These are phyloP conservation scores for Lyophyllum atratum DNA, from an alignment of 768 basidiomycete species.

Conservation along the genomic window DNA sequence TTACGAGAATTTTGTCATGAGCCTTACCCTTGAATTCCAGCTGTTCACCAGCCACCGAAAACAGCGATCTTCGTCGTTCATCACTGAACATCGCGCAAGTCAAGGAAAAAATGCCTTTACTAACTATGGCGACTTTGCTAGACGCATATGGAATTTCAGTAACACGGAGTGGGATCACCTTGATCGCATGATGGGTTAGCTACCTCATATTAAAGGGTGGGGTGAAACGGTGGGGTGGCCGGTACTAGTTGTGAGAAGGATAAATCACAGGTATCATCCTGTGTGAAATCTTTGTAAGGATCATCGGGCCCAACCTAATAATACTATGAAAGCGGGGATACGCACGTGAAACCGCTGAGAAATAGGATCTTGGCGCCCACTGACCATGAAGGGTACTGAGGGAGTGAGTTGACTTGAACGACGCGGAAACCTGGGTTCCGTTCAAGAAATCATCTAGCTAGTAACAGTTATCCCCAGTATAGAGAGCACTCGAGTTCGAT, in stretches of 20 bases:
- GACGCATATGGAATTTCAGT: neutral
- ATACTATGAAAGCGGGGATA: neutral
- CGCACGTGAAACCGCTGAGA: slow-evolving; percentile 52
- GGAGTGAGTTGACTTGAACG: slow-evolving; percentile 49
- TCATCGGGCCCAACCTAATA: neutral
- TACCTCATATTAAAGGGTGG: slow-evolving; percentile 49
- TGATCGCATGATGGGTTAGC: neutral
- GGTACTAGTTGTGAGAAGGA: slow-evolving; percentile 41
- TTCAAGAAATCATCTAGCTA: slow-evolving; percentile 48
- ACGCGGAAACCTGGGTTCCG: slow-evolving; percentile 38
- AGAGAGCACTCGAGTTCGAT: slow-evolving; percentile 39
- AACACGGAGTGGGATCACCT: neutral
- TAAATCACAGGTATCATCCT: slow-evolving; percentile 49
- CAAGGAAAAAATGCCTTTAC: slow-evolving; percentile 53
- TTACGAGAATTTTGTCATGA: neutral
- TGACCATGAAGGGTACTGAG: slow-evolving; percentile 40
- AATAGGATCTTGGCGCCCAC: slow-evolving; percentile 43
- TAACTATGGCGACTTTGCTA: slow-evolving; percentile 46
- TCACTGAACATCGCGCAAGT: slow-evolving; percentile 68
- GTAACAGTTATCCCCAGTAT: slow-evolving; percentile 56
- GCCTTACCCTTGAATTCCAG: slow-evolving; percentile 51
- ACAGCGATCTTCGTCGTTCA: slow-evolving; percentile 60
- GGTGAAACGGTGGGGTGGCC: slow-evolving; percentile 46
- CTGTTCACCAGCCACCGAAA: slow-evolving; percentile 54
- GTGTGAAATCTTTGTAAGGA: neutral